Percentiles rank a stretch among this genome's conserved stretches.
Conservation (phyloP, 176 grass and related monocot genomes). For the Guadua angustifolia region DNA sequence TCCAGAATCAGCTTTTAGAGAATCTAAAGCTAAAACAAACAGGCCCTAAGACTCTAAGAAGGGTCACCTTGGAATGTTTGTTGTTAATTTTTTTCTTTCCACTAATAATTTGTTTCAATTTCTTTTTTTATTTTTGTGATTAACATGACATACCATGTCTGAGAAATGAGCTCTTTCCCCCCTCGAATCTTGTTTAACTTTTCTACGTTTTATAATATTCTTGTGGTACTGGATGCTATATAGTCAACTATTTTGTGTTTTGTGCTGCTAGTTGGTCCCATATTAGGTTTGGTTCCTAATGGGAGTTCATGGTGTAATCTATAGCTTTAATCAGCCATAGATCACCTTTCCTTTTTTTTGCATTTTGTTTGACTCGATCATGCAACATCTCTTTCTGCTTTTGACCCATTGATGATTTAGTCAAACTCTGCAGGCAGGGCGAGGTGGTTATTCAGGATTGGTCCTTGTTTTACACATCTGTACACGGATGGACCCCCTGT, state of each 20-base stretch:
- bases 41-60: slow-evolving; percentile 23
- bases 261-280: not conserved
- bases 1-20: too few species aligned
- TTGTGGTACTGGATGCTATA: not conserved
- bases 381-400: not conserved
- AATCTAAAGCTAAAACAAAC: too few species aligned
- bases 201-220: slow-evolving; percentile 2
- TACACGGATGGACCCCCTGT: not conserved
- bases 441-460: not conserved
- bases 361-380: not conserved
- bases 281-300: not conserved
- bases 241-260: not conserved
- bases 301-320: not conserved
- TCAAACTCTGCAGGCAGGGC: not conserved
- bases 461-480: not conserved
- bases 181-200: slow-evolving; percentile 7
- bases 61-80: not conserved
- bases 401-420: not conserved
- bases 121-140: not conserved
- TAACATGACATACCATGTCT: not conserved
- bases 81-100: not conserved
- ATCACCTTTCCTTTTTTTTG: not conserved
- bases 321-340: not conserved
- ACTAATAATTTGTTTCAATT: not conserved
- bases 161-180: not conserved